Evolutionary conservation across 208 protist species (phyloP).

Genomic region (Vickermania ingenoplastis): DNA sequence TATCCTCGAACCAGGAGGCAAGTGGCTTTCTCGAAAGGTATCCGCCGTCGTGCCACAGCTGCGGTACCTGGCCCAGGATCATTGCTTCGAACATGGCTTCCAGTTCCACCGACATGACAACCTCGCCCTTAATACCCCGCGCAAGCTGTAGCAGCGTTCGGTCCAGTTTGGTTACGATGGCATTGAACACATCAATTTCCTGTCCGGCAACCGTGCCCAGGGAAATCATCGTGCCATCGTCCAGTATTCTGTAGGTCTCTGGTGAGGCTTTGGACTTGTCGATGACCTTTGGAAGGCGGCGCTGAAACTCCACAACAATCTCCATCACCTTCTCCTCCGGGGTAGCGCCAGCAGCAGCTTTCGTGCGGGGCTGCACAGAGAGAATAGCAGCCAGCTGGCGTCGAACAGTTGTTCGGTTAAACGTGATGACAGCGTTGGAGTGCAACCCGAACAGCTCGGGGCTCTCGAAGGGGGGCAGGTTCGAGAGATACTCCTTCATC

Average conservation of each 20-base stretch:
- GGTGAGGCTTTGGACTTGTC: slow-evolving; percentile 67
- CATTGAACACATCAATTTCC: slow-evolving; percentile 89
- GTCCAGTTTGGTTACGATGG: slow-evolving; percentile 61
- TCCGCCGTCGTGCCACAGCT: slow-evolving; percentile 77
- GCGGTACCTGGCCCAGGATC: slow-evolving; percentile 88
- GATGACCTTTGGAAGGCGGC: slow-evolving; percentile 64
- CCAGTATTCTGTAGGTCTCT: slow-evolving; percentile 81
- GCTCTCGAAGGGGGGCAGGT: slow-evolving; percentile 87
- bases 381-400: slow-evolving; percentile 82
- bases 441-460: slow-evolving; percentile 95
- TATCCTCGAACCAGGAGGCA: slow-evolving; percentile 93
- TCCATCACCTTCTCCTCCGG: slow-evolving; percentile 74
- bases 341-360: slow-evolving; percentile 28
- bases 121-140: slow-evolving; percentile 85
- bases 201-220: slow-evolving; percentile 84
- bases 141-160: slow-evolving; percentile 59
- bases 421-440: slow-evolving; percentile 92
- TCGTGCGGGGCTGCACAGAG: slow-evolving; percentile 84
- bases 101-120: slow-evolving; percentile 85
- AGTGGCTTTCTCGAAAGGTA: slow-evolving; percentile 96
- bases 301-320: slow-evolving; percentile 72
- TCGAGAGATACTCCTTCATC: slow-evolving; percentile 66
- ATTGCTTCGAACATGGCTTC: slow-evolving; percentile 89
- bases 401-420: slow-evolving; percentile 82
- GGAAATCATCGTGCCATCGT: slow-evolving; percentile 83